Base-by-base conservation (phyloP, 371 early-diverging fungal species). In the Syncephalastrum sp. region DNA sequence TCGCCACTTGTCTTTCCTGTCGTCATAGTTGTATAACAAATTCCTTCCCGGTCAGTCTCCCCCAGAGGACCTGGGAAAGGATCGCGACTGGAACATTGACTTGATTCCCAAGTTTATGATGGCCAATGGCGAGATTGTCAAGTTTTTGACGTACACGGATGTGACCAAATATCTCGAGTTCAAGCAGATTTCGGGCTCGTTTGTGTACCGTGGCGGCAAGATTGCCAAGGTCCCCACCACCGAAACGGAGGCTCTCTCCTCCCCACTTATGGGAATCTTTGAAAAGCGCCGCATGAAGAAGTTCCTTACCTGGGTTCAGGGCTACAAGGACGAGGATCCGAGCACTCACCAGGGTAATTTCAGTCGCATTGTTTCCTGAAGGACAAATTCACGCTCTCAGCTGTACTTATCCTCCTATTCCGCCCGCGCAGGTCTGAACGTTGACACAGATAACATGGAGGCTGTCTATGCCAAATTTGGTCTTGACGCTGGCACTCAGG, bases 81-180 rank as follows among this genome's bases (percentile, higher is more conserved):
- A 95, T 77, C 91, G 95, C 54, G 97, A 99, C 78, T 99, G 91
- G 79, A 96, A 93, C 79, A 86, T 99, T 51, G 99, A 99, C 73
- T 77, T 99, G 69, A 96, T 99, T 56, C 99, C 99, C 62, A 99
- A 99, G 83, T 97, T 99, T 74, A 92, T 99, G 84, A 96, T 99
- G 94, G 97, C 96, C 44, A 95, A 93, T 65, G 97, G 93, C 53
- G 91, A 92, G 57, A 82, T 97, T 47, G 90, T 92, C 61, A 86
- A 85, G 54, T 90, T 92, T 57, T 79, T 93, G 57, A 84, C 85
- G 54, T 93, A 98, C 75, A 94, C 99, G 48, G 96, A 98, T 64
- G 97, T 99, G 29, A 94, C 97, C 21, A 90, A 96, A 56, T 96
- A 99, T 82, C 83, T 99, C 25, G 97, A 97, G 72, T 99, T 99